Evolutionary conservation across 768 basidiomycete genomes (phyloP), one percentile per base, ranked within the genome.

Genomic region (Hydnomerulius pinastri): DNA sequence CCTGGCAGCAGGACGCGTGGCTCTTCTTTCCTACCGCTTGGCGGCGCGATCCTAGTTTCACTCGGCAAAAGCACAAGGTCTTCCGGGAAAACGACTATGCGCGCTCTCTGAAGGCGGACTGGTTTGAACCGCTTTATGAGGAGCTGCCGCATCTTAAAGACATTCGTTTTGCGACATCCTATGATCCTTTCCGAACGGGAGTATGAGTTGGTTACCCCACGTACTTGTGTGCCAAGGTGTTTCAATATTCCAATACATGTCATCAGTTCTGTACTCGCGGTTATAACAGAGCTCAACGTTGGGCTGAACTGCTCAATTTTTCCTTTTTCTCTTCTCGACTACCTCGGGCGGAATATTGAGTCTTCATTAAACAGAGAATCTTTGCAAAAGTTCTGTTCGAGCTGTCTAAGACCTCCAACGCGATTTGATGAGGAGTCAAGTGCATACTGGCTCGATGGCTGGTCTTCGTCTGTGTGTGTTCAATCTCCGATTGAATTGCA

Each of bases 401-500:
- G n/a, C n/a, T n/a, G n/a, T n/a, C n/a, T n/a, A n/a, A n/a, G n/a
- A n/a, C n/a, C n/a, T n/a, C n/a, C n/a, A n/a, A n/a, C n/a, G n/a
- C n/a, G n/a, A n/a, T n/a, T n/a, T n/a, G n/a, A n/a, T n/a, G n/a
- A n/a, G n/a, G n/a, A n/a, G n/a, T n/a, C 30, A 10, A 11, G 5
- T 32, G 4, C 30, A 11, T 32, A 32, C 30, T 32, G 5, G 13
- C 13, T 13, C 13, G 32, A 33, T n/a, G 32, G 32, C 4, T 32
- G 10, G 10, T 32, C 30, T 23, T n/a, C 25, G 13, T 7, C 29
- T 18, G 18, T 40, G 29, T 29, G 27, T 36, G 43, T 54, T 54
- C 24, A 39, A 45, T 33, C 48, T 55, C 54, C 54, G 54, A 55
- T 55, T 55, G 23, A 12, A 42, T 41, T 36, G 41, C 54, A 20